Evolutionary conservation across 805 yeast genomes (phyloP).

Genomic region (Lipomyces mesembrius): DNA sequence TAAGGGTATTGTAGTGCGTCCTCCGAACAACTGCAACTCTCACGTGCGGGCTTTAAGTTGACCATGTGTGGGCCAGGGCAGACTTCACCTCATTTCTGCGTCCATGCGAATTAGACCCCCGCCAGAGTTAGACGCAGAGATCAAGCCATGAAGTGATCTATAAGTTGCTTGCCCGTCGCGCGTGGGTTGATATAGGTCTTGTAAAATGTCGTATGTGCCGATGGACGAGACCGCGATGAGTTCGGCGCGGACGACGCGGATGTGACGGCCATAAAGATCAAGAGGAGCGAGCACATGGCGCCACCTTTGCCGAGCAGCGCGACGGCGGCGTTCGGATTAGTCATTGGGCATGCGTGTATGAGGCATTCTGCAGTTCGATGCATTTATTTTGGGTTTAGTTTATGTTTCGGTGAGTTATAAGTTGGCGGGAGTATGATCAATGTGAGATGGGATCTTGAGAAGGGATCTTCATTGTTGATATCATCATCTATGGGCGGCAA

Average conservation of each 20-base stretch:
- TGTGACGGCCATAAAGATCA: constrained; percentile 85
- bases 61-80: no score
- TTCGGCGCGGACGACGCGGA: constrained; percentile 82
- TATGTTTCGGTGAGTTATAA: not conserved
- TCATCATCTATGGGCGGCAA: not conserved
- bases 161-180: constrained; percentile 68
- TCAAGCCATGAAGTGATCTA: no score
- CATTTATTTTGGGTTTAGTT: not conserved
- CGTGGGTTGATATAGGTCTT: constrained; percentile 74
- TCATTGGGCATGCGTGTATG: not conserved
- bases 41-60: no score
- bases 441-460: not conserved
- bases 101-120: no score
- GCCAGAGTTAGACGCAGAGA: no score
- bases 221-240: constrained; percentile 81
- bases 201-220: constrained; percentile 76
- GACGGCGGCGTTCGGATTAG: constrained; percentile 63
- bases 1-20: no score
- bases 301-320: constrained; percentile 85
- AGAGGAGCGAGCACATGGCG: constrained; percentile 72
- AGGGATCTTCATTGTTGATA: not conserved
- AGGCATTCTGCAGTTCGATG: not conserved
- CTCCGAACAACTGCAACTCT: no score
- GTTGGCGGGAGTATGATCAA: not conserved
- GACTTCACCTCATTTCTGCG: no score